Base-by-base conservation (phyloP, 805 yeast species). In the Metschnikowia rubicola region DNA sequence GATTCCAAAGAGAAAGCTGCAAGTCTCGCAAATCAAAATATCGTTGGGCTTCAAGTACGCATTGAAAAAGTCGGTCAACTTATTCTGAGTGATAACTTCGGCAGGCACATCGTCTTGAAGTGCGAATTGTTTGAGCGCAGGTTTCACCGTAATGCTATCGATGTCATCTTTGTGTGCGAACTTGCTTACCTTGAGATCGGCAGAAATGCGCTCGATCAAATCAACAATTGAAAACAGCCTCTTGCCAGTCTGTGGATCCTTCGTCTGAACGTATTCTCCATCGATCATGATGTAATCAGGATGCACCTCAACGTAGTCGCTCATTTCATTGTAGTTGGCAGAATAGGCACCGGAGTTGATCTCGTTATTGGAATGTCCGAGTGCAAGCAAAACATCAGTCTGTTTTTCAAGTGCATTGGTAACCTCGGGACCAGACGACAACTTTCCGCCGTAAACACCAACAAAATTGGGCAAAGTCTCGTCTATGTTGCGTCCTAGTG, bases 1-100 rank as follows among this genome's bases (percentile, higher is more conserved):
- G 37, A 85, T 61, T 8, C 85, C 91, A 68, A 88, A 89, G 73
- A 84, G 82, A 61, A 87, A 79, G 2, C 96, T 82, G 43, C 96
- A 90, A 2, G 96, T 87, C 55, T 91, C 97, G 45, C 82, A 78
- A 35, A 91, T 74, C n/a, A 90, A 60, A 17, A 82, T 74, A 62
- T 90, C 97, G 55, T 81, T 76, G 26, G 84, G 81, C 57, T 73
- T 67, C 37, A 86, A 60, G 60, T 60, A 59, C 4, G 39, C 17
- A 55, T 71, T 70, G 38, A 72, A 54, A 32, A 64, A 58, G 39
- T 70, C 66, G 32, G 65, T 60, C 39, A 77, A 51, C 46, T 66
- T 70, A 32, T 57, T 48, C 56, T 73, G 75, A 10, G 67, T 57
- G 30, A 65, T 53, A 29, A 45, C 37, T 12, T 53, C 52, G 21